These are phyloP conservation scores for Cryphonectria parasitica DNA, from an alignment of 2,329 filamentous ascomycete genomes.

Conservation along the genomic window DNA sequence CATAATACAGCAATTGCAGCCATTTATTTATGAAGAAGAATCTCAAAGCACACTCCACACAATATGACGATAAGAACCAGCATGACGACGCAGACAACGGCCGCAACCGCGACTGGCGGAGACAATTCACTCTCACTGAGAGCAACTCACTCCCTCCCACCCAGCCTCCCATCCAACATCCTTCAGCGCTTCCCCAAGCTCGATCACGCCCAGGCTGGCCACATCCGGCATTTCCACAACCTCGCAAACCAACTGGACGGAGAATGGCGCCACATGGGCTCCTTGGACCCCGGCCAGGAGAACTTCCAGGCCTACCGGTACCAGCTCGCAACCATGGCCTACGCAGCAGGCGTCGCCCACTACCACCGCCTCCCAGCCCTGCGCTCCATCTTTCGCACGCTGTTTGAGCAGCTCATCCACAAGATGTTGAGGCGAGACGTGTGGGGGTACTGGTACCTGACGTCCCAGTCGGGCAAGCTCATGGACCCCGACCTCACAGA, in stretches of 20 bases:
- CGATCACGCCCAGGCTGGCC: slow-evolving; percentile 19
- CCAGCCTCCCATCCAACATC: slow-evolving; percentile 5
- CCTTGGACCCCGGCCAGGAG: slow-evolving; percentile 43
- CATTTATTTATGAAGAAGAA: no score
- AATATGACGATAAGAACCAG: background rate
- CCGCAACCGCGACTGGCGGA: background rate
- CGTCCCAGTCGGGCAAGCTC: slow-evolving; percentile 39
- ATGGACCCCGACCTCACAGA: slow-evolving; percentile 44
- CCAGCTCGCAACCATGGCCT: slow-evolving; percentile 46
- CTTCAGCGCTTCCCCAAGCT: slow-evolving; percentile 11
- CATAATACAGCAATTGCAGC: background rate
- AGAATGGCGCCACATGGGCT: slow-evolving; percentile 34
- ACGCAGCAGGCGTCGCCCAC: slow-evolving; percentile 42
- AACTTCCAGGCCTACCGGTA: slow-evolving; percentile 43
- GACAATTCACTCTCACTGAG: background rate
- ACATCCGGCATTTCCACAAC: slow-evolving; percentile 22
- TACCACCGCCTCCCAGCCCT: slow-evolving; percentile 44
- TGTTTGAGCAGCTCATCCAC: slow-evolving; percentile 42
- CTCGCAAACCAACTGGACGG: slow-evolving; percentile 14
- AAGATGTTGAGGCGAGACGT: slow-evolving; percentile 48
- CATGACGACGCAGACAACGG: background rate
- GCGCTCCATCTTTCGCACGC: slow-evolving; percentile 39
- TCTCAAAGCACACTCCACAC: background rate
- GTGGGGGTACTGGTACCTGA: slow-evolving; percentile 49
- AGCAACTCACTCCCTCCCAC: background rate